Evolutionary conservation across 495 filamentous ascomycete species (phyloP).

Genomic region (Penicillium silybi): DNA sequence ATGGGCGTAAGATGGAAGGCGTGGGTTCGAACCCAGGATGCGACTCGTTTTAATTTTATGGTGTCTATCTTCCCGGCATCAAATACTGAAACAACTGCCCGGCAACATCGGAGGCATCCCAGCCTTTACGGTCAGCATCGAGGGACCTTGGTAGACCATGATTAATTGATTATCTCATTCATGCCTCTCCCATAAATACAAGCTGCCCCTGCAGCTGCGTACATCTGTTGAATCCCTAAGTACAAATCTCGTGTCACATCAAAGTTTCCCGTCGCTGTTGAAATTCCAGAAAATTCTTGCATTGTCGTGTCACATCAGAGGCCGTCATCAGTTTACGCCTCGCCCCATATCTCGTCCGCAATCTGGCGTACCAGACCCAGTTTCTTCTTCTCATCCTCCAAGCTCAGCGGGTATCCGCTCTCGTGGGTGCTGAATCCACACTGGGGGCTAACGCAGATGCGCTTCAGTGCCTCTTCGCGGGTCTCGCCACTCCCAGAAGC

Average conservation of each 20-base stretch:
- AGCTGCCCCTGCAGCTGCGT: not conserved
- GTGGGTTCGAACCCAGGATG: too few species aligned
- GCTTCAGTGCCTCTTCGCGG: constrained; percentile 49
- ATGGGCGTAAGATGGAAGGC: too few species aligned
- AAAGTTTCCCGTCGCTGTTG: constrained; percentile 17
- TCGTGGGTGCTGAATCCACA: constrained; percentile 65
- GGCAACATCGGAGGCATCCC: too few species aligned
- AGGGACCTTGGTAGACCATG: not conserved
- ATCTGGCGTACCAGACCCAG: constrained; percentile 44
- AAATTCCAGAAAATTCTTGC: constrained; percentile 10
- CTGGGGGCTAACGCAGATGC: constrained; percentile 62
- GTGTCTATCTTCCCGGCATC: too few species aligned
- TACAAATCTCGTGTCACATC: constrained; percentile 13
- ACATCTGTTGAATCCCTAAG: not conserved
- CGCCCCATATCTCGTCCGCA: constrained; percentile 47
- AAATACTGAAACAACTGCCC: too few species aligned
- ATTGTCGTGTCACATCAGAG: not conserved
- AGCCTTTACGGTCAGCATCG: too few species aligned
- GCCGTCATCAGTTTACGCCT: constrained; percentile 9
- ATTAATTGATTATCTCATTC: not conserved
- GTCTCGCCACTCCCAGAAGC: constrained; percentile 43
- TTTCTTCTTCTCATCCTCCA: constrained; percentile 58
- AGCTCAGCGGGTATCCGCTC: constrained; percentile 57
- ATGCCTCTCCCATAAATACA: not conserved
- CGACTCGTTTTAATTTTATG: too few species aligned